Conservation (phyloP, 371 early-diverging fungal genomes). For the Chytridiales sp. region DNA sequence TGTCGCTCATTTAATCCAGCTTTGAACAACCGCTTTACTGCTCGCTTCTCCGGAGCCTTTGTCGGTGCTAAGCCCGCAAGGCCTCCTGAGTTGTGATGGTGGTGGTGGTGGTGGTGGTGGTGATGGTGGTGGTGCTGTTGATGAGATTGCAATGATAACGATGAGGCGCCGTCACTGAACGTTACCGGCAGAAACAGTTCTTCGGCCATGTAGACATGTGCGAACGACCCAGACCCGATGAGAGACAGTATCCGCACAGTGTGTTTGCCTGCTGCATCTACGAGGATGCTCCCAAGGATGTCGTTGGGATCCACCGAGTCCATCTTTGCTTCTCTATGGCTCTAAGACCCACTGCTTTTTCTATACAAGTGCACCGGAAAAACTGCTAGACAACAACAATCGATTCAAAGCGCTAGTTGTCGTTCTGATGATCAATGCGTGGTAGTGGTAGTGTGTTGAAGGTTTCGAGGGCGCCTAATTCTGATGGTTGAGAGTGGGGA, state of each 20-base stretch:
- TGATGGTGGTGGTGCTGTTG: background rate
- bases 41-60: constrained; percentile 27
- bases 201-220: constrained; percentile 64
- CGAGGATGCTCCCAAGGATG: constrained; percentile 15
- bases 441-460: too few species aligned
- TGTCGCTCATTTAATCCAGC: constrained; percentile 56
- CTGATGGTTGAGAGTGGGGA: too few species aligned
- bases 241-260: constrained; percentile 29
- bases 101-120: background rate
- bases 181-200: constrained; percentile 34
- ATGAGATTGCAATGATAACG: constrained; percentile 2
- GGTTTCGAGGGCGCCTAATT: too few species aligned
- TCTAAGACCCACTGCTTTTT: too few species aligned
- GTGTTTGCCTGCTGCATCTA: constrained; percentile 14
- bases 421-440: too few species aligned
- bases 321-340: background rate
- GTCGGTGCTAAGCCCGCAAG: background rate
- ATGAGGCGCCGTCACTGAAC: background rate
- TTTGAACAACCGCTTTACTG: constrained; percentile 71
- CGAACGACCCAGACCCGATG: constrained; percentile 71
- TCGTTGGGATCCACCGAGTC: constrained; percentile 14
- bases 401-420: too few species aligned
- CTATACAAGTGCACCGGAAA: too few species aligned
- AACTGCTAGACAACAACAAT: too few species aligned
- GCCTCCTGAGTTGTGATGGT: background rate